Percentiles rank a stretch among this genome's conserved stretches.
Evolutionary conservation across 495 filamentous ascomycete species (phyloP).

Genomic region (Pyronema domesticum): DNA sequence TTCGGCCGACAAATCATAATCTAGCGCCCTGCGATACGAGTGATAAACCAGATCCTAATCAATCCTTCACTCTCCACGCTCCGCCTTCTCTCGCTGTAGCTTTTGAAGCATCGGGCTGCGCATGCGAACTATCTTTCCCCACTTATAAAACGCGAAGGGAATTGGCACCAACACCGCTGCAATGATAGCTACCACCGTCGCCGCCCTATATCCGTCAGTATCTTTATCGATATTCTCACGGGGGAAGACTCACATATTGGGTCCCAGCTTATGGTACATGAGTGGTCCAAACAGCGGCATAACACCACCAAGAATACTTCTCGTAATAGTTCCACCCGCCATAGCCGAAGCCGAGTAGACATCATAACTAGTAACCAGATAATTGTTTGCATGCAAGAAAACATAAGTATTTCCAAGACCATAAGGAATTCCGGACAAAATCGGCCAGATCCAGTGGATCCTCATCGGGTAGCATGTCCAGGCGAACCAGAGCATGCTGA

Average conservation of each 20-base stretch:
- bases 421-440: constrained; percentile 62
- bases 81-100: constrained; percentile 54
- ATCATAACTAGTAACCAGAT: constrained; percentile 60
- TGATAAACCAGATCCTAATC: no score
- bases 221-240: background rate
- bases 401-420: constrained; percentile 56
- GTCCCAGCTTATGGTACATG: constrained; percentile 51
- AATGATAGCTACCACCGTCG: constrained; percentile 51
- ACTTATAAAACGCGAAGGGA: constrained; percentile 60
- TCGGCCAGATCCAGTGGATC: constrained; percentile 59
- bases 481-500: constrained; percentile 60
- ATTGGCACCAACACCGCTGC: constrained; percentile 59
- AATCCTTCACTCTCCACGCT: constrained; percentile 30
- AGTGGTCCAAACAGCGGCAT: constrained; percentile 55
- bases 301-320: constrained; percentile 48
- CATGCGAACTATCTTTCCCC: constrained; percentile 48
- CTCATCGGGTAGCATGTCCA: constrained; percentile 59
- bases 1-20: no score
- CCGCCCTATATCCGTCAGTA: constrained; percentile 31
- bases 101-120: constrained; percentile 46
- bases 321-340: constrained; percentile 55
- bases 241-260: constrained; percentile 36
- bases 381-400: constrained; percentile 68
- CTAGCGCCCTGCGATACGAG: no score
- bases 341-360: constrained; percentile 61